These are phyloP conservation scores for Pholiota molesta DNA, from an alignment of 768 basidiomycete genomes.

Conservation along the genomic window DNA sequence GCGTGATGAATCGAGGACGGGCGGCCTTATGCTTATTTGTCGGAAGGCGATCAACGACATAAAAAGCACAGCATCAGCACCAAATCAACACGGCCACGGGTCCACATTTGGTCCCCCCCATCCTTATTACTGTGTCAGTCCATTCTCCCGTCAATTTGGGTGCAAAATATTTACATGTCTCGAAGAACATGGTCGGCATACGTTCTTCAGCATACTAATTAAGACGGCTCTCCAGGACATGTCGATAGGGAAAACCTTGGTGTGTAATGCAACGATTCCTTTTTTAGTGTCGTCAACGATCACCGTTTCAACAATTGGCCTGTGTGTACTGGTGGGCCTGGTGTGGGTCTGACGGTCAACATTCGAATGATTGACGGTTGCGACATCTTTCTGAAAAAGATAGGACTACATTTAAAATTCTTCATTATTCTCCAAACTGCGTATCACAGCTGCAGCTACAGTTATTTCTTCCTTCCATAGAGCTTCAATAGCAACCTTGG, in stretches of 20 bases:
- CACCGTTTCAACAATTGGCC: no score
- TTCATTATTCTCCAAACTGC: conserved; percentile 47
- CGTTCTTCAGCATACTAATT: not conserved
- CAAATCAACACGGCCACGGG: conserved; percentile 8
- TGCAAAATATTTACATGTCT: not conserved
- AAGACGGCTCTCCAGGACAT: not conserved
- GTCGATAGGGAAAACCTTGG: not conserved
- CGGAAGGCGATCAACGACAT: not conserved
- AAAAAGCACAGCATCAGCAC: not conserved
- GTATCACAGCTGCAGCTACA: conserved; percentile 51
- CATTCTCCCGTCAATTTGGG: no score
- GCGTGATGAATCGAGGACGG: not conserved
- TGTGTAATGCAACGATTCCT: no score
- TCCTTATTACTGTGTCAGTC: no score
- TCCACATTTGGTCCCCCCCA: not conserved
- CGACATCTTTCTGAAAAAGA: not conserved
- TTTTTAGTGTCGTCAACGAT: no score
- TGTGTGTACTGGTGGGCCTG: no score
- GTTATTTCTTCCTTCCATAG: conserved; percentile 66
- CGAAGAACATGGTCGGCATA: not conserved
- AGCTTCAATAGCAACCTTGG: conserved; percentile 33
- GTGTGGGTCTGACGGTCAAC: no score
- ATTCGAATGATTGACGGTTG: not conserved
- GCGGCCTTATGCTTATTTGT: not conserved
- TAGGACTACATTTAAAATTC: conserved; percentile 42